Evolutionary conservation across 306 rosid species (phyloP), one percentile per base, ranked within the genome.

Genomic region (Malus domestica): DNA sequence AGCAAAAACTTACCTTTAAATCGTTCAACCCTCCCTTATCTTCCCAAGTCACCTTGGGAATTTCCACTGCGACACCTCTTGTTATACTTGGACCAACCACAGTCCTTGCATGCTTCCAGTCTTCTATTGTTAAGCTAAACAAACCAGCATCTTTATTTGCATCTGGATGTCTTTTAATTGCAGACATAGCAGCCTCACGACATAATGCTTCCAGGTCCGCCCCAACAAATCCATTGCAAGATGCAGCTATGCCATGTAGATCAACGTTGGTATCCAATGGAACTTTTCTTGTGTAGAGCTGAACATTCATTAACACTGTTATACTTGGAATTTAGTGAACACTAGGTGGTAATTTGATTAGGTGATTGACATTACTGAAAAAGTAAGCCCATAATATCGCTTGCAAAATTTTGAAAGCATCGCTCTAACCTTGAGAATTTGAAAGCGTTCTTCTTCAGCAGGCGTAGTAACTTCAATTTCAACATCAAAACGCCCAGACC

Each of bases 11-110:
- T 75, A 83, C 98, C 96, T 95, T 95, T 66, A 95, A 72, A 38
- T 89, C 97, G 83, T 82, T 86, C 72, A 95, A 79, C 69, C 98
- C 98, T 45, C 98, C 98, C 49, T 89, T 90, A 73, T 95, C 97
- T 40, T 92, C 95, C 97, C 98, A 95, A 12, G 93, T 89, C 78
- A 95, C 93, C 60, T 87, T 87, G 42, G 97, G 98, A 84, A 95
- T 83, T 85, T 95, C 97, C 77, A 85, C 91, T 11, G 97, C 85
- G 54, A 90, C 89, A 71, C 98, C 95, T 87, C 96, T 92, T 29
- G 96, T 95, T 80, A 95, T 90, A 84, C 98, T 95, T 67, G 97
- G 96, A 61, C 90, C 81, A 80, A 92, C 92, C 32, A 84, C 81
- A 55, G 86, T 83, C 76, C 80, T 88, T 30, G 97, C 98, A 67